Conservation (phyloP, 129 eudicot genomes). For the Chrysanthemum seticuspe region DNA sequence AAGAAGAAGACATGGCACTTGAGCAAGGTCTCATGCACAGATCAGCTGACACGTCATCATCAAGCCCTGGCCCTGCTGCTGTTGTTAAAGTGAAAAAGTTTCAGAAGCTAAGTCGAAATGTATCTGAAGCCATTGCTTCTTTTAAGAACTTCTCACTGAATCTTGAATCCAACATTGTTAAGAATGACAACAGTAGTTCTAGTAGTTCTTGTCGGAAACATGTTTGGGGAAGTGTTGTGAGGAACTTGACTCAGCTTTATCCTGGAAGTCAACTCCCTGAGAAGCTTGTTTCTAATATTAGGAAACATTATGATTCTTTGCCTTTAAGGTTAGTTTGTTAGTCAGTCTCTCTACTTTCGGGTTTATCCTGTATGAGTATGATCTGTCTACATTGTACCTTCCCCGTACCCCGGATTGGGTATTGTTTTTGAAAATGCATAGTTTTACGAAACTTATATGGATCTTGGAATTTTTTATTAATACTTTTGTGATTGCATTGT, state of each 20-base stretch:
- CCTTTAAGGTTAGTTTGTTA: constrained; percentile 67
- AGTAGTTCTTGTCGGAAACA: constrained; percentile 40
- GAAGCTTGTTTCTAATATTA: constrained; percentile 85
- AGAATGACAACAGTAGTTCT: constrained; percentile 42
- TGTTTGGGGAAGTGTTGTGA: constrained; percentile 86
- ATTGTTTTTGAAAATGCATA: too few relatives aligned
- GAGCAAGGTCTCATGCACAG: constrained; percentile 90
- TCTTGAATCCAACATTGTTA: constrained; percentile 55
- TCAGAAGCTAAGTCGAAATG: constrained; percentile 87
- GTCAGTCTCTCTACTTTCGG: background rate
- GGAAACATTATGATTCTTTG: constrained; percentile 93
- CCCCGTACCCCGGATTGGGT: too few relatives aligned
- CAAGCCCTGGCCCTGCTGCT: constrained; percentile 35
- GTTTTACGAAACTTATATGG: constrained; percentile 10
- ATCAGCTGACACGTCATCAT: constrained; percentile 40
- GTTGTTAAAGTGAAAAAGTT: constrained; percentile 35
- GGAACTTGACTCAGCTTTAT: constrained; percentile 94
- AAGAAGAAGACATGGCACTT: constrained; percentile 52
- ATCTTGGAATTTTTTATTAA: constrained; percentile 5
- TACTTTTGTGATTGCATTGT: too few relatives aligned
- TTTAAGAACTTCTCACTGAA: constrained; percentile 75
- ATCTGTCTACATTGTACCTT: too few relatives aligned
- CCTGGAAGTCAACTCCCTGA: constrained; percentile 99
- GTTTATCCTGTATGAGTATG: background rate
- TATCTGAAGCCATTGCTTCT: constrained; percentile 90